Evolutionary conservation across 73 alveolate species (phyloP).

Genomic region (Blepharisma japonicum): DNA sequence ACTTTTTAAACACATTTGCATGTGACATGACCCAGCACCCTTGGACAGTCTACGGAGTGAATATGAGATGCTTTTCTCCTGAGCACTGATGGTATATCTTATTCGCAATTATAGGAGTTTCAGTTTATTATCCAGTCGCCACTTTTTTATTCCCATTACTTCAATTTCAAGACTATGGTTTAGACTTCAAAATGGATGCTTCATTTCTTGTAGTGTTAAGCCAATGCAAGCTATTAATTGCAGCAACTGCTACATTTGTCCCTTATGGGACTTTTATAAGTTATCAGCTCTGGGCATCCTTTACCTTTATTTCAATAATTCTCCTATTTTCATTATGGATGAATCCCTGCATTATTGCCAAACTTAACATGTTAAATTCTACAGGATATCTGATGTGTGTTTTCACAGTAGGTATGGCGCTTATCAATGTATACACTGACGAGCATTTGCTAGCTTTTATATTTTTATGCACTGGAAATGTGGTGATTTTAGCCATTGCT

Average conservation of each 20-base stretch:
- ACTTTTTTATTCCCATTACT: constrained; percentile 22
- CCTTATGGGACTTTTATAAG: background rate
- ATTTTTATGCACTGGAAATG: too few relatives aligned
- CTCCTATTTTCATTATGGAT: background rate
- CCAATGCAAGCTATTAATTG: constrained; percentile 2
- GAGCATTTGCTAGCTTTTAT: too few relatives aligned
- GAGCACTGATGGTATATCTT: background rate
- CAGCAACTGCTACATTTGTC: constrained; percentile 3
- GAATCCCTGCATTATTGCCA: background rate
- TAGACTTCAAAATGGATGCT: constrained; percentile 7
- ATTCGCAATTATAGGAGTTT: background rate
- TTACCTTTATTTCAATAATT: background rate
- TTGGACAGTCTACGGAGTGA: background rate
- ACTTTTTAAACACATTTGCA: background rate
- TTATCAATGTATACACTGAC: background rate
- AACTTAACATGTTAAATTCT: background rate
- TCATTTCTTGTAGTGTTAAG: constrained; percentile 15
- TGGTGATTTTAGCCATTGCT: too few relatives aligned
- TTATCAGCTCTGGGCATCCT: background rate
- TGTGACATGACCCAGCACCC: background rate
- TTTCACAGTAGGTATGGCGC: background rate
- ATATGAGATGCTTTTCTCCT: background rate
- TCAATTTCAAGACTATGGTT: background rate
- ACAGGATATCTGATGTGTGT: background rate
- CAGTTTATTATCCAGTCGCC: constrained; percentile 30